Evolutionary conservation across 169 alveolate genomes (phyloP).

Genomic region (Perkinsus chesapeaki): DNA sequence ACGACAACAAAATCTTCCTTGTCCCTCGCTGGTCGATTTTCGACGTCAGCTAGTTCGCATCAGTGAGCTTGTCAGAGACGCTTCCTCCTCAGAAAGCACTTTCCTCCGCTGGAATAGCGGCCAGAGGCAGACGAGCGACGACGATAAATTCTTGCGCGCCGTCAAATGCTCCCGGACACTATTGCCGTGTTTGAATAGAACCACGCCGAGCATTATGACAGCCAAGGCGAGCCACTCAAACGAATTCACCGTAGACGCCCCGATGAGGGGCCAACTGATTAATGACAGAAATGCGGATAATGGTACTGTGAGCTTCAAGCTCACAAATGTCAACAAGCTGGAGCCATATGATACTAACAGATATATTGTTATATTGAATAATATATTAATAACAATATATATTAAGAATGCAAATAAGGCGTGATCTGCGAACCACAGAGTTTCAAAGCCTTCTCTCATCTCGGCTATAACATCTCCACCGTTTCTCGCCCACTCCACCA

Average conservation of each 20-base stretch:
- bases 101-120: background rate
- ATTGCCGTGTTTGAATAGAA: background rate
- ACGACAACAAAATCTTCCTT: no score
- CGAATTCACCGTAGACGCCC: background rate
- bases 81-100: no score
- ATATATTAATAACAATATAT: no score
- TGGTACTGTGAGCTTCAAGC: background rate
- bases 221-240: background rate
- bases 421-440: background rate
- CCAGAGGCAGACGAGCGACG: background rate
- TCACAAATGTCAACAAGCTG: background rate
- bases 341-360: background rate
- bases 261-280: background rate
- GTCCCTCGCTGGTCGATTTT: no score
- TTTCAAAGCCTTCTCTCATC: background rate
- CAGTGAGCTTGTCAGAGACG: no score
- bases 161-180: background rate
- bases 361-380: background rate
- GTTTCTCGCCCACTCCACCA: background rate
- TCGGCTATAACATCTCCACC: background rate
- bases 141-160: background rate
- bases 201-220: background rate
- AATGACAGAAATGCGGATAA: background rate
- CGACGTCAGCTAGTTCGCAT: no score
- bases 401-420: background rate